Evolutionary conservation across 2,329 filamentous ascomycete species (phyloP), one percentile per base, ranked within the genome.

Genomic region (Daldinia sp.): DNA sequence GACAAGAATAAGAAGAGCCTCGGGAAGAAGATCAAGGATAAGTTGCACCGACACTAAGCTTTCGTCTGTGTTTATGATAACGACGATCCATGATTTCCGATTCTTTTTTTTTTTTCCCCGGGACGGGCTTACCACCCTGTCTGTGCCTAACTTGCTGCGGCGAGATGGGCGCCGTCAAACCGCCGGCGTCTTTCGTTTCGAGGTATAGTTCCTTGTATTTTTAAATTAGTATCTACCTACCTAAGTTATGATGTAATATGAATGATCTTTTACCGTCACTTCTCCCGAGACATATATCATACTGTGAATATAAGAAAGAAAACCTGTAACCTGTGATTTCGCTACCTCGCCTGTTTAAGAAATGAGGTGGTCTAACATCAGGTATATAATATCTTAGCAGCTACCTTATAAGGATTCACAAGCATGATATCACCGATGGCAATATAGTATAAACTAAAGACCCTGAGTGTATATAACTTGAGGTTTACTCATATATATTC

Each of bases 11-110:
- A 73, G 62, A 69, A 78, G 67, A 56, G 86, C 69, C 75, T 91
- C 44, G 84, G 85, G 67, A 84, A 89, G 64, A 90, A 90, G 81
- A 87, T 92, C 79, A 92, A 92, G 86, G 85, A 86, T 63, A 92
- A 92, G 82, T 80, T 92, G 66, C 89, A 91, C 79, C 80, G 80
- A 63, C 80, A 84, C 74, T 83, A n/a, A n/a, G n/a, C n/a, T n/a
- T n/a, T n/a, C n/a, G n/a, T n/a, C n/a, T n/a, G n/a, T n/a, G n/a
- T n/a, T n/a, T n/a, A 51, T 18, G 46, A 51, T 51, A 51, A 63
- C 30, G 66, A 68, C 23, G 46, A 58, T 55, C 23, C 4, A 58
- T 28, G 63, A 62, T 56, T 60, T 39, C 5, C 35, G 10, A 15
- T 39, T 15, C 10, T 39, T 3, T 12, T 13, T 39, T 39, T 44